Percentiles rank a stretch among this genome's conserved stretches.
phyloP scores from a whole-genome alignment of 257 asterid species.

The Eucommia ulmoides region DNA sequence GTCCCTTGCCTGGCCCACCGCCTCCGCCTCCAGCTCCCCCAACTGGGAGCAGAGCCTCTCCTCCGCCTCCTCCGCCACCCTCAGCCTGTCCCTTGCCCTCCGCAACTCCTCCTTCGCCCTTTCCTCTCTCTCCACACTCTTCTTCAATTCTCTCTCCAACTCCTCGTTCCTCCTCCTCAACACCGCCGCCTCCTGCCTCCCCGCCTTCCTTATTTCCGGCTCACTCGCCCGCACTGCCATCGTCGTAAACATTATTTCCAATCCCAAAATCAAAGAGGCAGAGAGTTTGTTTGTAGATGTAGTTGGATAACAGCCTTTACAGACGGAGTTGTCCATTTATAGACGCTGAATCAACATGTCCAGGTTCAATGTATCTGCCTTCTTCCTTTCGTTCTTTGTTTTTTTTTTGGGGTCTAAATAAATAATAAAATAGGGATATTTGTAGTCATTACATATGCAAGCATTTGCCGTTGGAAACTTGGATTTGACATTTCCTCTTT shows the following conservation, averaged over 20 bases:
- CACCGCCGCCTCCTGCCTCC: slow-evolving; percentile 17
- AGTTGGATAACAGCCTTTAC: too few species aligned
- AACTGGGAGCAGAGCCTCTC: slow-evolving; percentile 75
- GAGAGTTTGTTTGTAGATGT: too few species aligned
- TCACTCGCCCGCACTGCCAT: too few species aligned
- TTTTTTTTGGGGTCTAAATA: not conserved
- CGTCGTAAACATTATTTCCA: too few species aligned
- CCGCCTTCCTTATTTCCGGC: too few species aligned
- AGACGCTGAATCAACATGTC: slow-evolving; percentile 25
- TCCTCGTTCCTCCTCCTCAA: slow-evolving; percentile 60
- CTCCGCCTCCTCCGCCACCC: slow-evolving; percentile 84
- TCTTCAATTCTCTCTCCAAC: slow-evolving; percentile 45
- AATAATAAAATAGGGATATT: too few species aligned
- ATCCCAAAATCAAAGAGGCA: too few species aligned
- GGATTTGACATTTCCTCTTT: too few species aligned
- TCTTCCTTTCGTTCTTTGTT: not conserved
- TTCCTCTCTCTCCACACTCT: slow-evolving; percentile 52
- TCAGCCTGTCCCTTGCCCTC: slow-evolving; percentile 32
- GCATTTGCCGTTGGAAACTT: too few species aligned
- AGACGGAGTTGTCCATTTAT: slow-evolving; percentile 18
- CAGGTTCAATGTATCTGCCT: slow-evolving; percentile 59
- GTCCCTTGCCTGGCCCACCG: slow-evolving; percentile 46
- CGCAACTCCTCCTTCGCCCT: slow-evolving; percentile 34
- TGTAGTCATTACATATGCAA: not conserved
- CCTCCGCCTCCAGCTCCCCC: slow-evolving; percentile 84